These are phyloP conservation scores for Microcyclospora tardicrescens DNA, from an alignment of 2,329 filamentous ascomycete species.

Conservation along the genomic window DNA sequence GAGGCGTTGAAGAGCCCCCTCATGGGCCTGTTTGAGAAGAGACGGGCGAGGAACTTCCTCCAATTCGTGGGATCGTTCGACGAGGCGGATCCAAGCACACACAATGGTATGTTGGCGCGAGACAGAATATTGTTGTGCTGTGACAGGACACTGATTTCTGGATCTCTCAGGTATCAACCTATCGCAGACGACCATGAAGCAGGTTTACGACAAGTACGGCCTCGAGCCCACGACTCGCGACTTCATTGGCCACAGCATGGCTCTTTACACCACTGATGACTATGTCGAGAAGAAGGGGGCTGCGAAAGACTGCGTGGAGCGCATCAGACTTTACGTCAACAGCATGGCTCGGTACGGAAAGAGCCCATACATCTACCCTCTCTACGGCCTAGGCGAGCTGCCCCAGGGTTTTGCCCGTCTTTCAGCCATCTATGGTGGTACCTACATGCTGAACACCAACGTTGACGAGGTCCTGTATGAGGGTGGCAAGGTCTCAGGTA, in stretches of 20 bases:
- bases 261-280: constrained; percentile 78
- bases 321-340: constrained; percentile 92
- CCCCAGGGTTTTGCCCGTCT: constrained; percentile 95
- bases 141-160: constrained; percentile 6
- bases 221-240: constrained; percentile 81
- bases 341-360: constrained; percentile 96
- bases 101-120: constrained; percentile 56
- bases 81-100: constrained; percentile 64
- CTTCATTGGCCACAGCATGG: constrained; percentile 98
- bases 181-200: constrained; percentile 74
- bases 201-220: constrained; percentile 97
- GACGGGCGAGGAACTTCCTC: constrained; percentile 89
- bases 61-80: constrained; percentile 90
- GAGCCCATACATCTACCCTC: constrained; percentile 97
- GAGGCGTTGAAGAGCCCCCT: constrained; percentile 86
- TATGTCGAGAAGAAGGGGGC: constrained; percentile 64
- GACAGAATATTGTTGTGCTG: neutral
- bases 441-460: constrained; percentile 97
- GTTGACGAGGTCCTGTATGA: constrained; percentile 85
- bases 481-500: constrained; percentile 73
- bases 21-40: constrained; percentile 97
- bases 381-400: constrained; percentile 93
- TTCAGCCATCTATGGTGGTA: constrained; percentile 95
- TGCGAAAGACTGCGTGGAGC: constrained; percentile 75
- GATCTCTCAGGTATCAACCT: constrained; percentile 57